phyloP scores from a whole-genome alignment of 2,329 filamentous ascomycete genomes.

The Beauveria scarabaeidicola region DNA sequence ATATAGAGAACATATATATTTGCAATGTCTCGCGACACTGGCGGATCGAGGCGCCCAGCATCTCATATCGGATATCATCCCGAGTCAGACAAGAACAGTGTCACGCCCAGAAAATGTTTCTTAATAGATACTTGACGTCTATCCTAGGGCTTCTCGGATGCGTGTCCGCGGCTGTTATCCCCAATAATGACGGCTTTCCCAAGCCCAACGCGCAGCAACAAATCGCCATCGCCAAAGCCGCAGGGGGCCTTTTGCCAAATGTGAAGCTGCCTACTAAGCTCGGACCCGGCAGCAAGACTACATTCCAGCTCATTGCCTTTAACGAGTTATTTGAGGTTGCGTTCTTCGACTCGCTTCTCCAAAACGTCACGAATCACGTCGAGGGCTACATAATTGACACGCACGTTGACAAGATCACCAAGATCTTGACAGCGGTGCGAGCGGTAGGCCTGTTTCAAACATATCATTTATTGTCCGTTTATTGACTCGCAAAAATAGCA shows the following conservation, averaged over 20 bases:
- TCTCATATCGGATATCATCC: too few species aligned
- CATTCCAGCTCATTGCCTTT: constrained; percentile 58
- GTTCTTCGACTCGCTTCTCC: constrained; percentile 56
- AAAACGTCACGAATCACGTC: constrained; percentile 52
- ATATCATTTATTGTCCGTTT: background rate
- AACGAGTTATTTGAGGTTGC: constrained; percentile 67
- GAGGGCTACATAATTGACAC: constrained; percentile 37
- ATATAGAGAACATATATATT: background rate
- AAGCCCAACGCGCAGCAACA: constrained; percentile 41
- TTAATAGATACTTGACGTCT: background rate
- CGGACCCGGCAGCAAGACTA: constrained; percentile 40
- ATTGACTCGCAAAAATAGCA: constrained; percentile 33
- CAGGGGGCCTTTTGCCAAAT: constrained; percentile 55
- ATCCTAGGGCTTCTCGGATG: background rate
- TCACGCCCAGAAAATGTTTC: background rate
- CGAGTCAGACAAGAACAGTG: too few species aligned
- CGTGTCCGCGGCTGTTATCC: constrained; percentile 25
- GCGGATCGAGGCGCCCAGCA: background rate
- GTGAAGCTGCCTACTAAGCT: constrained; percentile 42
- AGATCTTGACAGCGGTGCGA: constrained; percentile 40
- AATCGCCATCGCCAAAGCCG: constrained; percentile 41
- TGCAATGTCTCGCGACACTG: background rate
- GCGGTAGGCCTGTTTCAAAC: constrained; percentile 29
- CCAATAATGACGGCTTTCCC: constrained; percentile 48
- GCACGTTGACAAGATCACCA: constrained; percentile 34